A percentile compares a stretch with the other conserved stretches of the same genome.
Conservation (phyloP, 495 filamentous ascomycete species). For the Parathielavia appendiculata region DNA sequence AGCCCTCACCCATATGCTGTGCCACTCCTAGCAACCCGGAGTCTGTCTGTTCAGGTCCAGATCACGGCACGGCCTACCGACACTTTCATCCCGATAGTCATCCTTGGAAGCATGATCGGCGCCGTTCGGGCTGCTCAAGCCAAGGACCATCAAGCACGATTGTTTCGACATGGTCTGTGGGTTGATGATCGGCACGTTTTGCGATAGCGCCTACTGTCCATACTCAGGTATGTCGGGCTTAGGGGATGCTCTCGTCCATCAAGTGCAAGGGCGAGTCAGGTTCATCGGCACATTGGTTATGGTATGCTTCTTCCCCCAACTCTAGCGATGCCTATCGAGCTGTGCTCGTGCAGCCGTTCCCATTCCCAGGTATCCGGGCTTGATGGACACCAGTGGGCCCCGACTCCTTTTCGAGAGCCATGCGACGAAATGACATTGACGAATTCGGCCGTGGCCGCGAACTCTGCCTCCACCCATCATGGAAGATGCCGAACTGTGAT, state of each 20-base stretch:
- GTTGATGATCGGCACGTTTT: not conserved
- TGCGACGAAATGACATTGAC: conserved; percentile 7
- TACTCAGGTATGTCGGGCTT: not conserved
- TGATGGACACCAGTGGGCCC: conserved; percentile 12
- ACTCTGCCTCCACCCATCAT: not conserved
- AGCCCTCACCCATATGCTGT: no score
- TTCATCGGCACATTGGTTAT: not conserved
- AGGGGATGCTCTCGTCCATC: not conserved
- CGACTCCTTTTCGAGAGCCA: conserved; percentile 9
- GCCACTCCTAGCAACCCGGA: no score
- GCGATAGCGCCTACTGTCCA: not conserved
- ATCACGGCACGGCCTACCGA: not conserved
- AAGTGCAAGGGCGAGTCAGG: not conserved
- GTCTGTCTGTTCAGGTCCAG: no score
- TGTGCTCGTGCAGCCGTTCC: not conserved
- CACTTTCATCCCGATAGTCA: not conserved
- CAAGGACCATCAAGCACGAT: not conserved
- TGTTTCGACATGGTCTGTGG: conserved; percentile 3
- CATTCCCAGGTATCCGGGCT: conserved; percentile 15
- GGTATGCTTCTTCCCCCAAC: not conserved
- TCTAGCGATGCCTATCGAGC: conserved; percentile 5
- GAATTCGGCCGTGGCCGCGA: conserved; percentile 12
- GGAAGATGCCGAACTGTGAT: not conserved
- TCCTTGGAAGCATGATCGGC: not conserved
- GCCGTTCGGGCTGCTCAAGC: not conserved